Evolutionary conservation across 106 monocot genomes (phyloP).

Genomic region (Dendrobium nobile): DNA sequence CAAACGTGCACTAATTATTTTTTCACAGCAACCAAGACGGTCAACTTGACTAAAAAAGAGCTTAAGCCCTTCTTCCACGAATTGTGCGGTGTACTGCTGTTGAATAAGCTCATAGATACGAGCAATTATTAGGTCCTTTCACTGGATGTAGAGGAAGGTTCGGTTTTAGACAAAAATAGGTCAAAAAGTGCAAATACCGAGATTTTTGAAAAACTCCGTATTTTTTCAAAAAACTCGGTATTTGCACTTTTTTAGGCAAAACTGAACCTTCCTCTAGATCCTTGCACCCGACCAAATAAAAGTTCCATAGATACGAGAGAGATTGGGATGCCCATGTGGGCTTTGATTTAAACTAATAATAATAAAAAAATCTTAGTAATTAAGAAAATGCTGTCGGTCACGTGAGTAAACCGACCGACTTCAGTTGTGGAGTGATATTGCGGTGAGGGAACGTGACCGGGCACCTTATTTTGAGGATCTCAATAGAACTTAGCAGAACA

Average conservation of each 20-base stretch:
- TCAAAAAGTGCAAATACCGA: no score
- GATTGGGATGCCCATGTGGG: not conserved
- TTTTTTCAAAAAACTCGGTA: no score
- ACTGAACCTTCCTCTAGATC: no score
- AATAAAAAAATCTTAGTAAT: not conserved
- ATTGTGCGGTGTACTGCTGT: not conserved
- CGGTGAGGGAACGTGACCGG: no score
- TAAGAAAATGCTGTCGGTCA: not conserved
- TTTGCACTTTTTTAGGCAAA: no score
- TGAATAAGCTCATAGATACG: not conserved
- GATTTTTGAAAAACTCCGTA: no score
- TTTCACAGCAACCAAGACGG: not conserved
- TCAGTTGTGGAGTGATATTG: not conserved
- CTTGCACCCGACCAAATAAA: no score
- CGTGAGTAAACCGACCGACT: not conserved
- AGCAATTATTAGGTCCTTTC: no score
- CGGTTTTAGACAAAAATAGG: no score
- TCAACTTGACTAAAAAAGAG: not conserved
- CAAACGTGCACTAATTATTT: no score
- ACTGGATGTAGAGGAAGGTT: no score
- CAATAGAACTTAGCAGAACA: not conserved
- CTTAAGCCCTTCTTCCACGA: not conserved
- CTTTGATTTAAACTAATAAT: not conserved
- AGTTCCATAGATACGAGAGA: not conserved
- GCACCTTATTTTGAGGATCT: no score